Evolutionary conservation across 306 rosid genomes (phyloP).

Genomic region (Quillaja saponaria): DNA sequence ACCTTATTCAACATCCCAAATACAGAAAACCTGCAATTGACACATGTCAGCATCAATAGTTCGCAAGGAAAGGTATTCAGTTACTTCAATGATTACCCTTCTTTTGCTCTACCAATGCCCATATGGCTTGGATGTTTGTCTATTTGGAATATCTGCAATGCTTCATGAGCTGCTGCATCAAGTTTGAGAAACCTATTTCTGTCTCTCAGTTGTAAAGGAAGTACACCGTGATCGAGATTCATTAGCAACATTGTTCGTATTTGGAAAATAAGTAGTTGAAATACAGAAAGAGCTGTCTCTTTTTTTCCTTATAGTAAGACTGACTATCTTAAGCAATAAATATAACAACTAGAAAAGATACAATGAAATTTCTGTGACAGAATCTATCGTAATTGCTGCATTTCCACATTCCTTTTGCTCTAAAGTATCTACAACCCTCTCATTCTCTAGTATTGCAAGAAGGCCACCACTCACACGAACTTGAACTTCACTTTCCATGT

Average conservation of each 20-base stretch:
- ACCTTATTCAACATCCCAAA: conserved; percentile 99
- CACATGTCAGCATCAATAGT: conserved; percentile 30
- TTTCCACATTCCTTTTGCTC: conserved; percentile 77
- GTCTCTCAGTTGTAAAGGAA: conserved; percentile 54
- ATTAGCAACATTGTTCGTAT: conserved; percentile 16
- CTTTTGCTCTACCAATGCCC: conserved; percentile 99
- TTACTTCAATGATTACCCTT: conserved; percentile 78
- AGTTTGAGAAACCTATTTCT: conserved; percentile 92
- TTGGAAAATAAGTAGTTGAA: conserved; percentile 25
- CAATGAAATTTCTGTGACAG: conserved; percentile 78
- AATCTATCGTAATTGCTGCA: conserved; percentile 76
- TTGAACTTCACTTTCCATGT: conserved; percentile 90
- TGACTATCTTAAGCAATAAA: conserved; percentile 24
- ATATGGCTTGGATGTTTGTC: conserved; percentile 99
- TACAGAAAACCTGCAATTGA: conserved; percentile 77
- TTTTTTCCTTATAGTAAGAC: too few relatives aligned
- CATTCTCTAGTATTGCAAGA: conserved; percentile 93
- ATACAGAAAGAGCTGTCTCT: conserved; percentile 14
- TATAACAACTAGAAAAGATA: conserved; percentile 50
- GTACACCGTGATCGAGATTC: conserved; percentile 24
- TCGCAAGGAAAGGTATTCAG: conserved; percentile 22
- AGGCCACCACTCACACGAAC: conserved; percentile 97
- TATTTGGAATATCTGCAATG: conserved; percentile 91
- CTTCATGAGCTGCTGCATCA: conserved; percentile 89
- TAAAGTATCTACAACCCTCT: conserved; percentile 78